Evolutionary conservation across 2,329 filamentous ascomycete genomes (phyloP), one percentile per base, ranked within the genome.

Genomic region (Hypoxylon sp.): DNA sequence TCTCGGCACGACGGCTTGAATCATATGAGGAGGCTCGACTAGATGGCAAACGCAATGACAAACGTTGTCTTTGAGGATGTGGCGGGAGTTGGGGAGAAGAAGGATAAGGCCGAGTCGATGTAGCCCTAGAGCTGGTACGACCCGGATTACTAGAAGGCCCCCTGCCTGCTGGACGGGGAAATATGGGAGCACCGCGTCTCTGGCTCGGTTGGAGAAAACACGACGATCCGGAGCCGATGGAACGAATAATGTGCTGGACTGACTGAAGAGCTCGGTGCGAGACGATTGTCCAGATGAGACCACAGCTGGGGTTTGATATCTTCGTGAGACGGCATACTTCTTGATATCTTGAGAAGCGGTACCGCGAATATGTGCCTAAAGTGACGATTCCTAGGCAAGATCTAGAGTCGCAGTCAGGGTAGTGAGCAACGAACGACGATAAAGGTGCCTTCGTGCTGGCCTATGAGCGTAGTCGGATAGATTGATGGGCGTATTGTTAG

Each of bases 11-110:
- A 46, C 52, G 41, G 15, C 7, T 48, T 20, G 48, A 62, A 40
- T 23, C 42, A 35, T 42, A 35, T 35, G 61, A 62, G 2, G 61
- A 58, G 17, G 48, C 26, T 17, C 46, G 60, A n/a, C 47, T 49
- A 18, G 66, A 62, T 46, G 66, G 51, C 3, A 64, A 66, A 31
- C 65, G 61, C 35, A 68, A 50, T 13, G 69, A 70, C 15, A 70
- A 43, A 13, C 65, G 58, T 18, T 60, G 58, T 55, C 65, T 70
- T 42, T 70, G 41, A 48, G 51, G 58, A 29, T 66, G 66, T 7
- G 57, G 26, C 35, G 66, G 65, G 18, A 69, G 56, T 10, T 61
- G 64, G 27, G 70, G 65, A 13, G 70, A 72, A 42, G 67, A 69
- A 7, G 47, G 47, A 58, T 60, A 63, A 6, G 62, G 42, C 3